Percentiles rank a stretch among this genome's conserved stretches.
phyloP scores from a whole-genome alignment of 257 asterid genomes.

The Primulina tabacum region DNA sequence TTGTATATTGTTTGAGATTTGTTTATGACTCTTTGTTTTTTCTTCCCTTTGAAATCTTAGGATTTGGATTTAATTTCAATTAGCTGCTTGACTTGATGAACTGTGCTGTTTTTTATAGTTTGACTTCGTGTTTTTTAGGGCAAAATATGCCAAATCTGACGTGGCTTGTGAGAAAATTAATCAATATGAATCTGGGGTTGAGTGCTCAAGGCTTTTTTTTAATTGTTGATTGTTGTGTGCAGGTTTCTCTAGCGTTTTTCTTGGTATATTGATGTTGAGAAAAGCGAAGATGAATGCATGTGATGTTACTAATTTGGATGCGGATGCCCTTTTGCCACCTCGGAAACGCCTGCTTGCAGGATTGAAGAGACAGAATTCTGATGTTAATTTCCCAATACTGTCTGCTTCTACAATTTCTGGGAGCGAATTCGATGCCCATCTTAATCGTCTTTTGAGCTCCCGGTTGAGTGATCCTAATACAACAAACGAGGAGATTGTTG shows the following conservation, averaged over 20 bases:
- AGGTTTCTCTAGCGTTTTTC: conserved; percentile 33
- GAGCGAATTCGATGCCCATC: conserved; percentile 39
- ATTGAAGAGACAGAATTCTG: conserved; percentile 76
- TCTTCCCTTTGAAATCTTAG: conserved; percentile 2
- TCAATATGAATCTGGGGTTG: conserved; percentile 13
- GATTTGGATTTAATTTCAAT: conserved; percentile 26
- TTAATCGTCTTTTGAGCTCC: conserved; percentile 46
- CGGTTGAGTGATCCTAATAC: conserved; percentile 46
- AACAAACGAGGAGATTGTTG: conserved; percentile 67
- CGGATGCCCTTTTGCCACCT: conserved; percentile 93
- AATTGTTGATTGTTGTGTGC: conserved; percentile 33
- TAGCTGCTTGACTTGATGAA: conserved; percentile 24
- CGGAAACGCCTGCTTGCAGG: conserved; percentile 93
- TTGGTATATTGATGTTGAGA: conserved; percentile 47
- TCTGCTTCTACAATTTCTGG: conserved; percentile 33
- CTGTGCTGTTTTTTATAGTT: conserved; percentile 15
- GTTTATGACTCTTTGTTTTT: conserved; percentile 4
- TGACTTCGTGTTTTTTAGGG: conserved; percentile 29
- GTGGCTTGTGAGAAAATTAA: conserved; percentile 26
- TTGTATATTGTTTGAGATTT: background rate
- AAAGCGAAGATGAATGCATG: conserved; percentile 61
- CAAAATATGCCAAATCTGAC: conserved; percentile 25
- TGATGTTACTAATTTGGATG: conserved; percentile 61
- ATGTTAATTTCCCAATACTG: conserved; percentile 51
- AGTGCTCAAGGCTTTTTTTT: conserved; percentile 30